These are phyloP conservation scores for Leptographium procerum DNA, from an alignment of 2,329 filamentous ascomycete species.

Conservation along the genomic window DNA sequence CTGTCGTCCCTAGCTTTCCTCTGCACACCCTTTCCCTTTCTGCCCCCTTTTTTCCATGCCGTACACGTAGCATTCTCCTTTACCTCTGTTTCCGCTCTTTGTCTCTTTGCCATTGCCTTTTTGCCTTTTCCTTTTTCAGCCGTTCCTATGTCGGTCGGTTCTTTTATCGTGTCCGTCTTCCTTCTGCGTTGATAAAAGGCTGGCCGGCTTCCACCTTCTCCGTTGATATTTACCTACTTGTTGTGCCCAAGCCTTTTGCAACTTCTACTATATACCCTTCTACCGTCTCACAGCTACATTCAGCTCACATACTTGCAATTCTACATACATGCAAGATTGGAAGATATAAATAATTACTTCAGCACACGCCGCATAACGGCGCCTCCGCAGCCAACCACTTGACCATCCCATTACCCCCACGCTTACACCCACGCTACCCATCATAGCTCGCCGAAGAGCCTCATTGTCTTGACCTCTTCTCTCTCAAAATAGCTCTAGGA, in stretches of 20 bases:
- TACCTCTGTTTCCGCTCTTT: neutral
- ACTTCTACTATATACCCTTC: neutral
- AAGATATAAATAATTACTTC: neutral
- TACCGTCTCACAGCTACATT: neutral
- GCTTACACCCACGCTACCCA: conserved; percentile 10
- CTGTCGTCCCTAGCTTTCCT: neutral
- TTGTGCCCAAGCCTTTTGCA: neutral
- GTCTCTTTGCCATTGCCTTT: neutral
- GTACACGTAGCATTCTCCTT: neutral
- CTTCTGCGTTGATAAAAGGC: neutral
- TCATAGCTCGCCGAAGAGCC: conserved; percentile 8
- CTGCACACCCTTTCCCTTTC: neutral
- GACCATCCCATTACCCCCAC: conserved; percentile 10
- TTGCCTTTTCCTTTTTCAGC: neutral
- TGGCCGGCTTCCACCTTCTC: neutral
- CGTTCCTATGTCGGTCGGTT: neutral
- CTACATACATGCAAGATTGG: neutral
- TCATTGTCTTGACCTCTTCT: conserved; percentile 5
- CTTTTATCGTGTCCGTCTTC: neutral
- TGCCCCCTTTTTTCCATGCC: neutral
- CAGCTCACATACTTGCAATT: neutral
- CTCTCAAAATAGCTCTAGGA: neutral
- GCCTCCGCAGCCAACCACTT: conserved; percentile 2
- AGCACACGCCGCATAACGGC: conserved; percentile 6
- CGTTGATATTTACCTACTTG: neutral